phyloP scores from a whole-genome alignment of 78 protist species.

The Speleostelium caveatum region DNA sequence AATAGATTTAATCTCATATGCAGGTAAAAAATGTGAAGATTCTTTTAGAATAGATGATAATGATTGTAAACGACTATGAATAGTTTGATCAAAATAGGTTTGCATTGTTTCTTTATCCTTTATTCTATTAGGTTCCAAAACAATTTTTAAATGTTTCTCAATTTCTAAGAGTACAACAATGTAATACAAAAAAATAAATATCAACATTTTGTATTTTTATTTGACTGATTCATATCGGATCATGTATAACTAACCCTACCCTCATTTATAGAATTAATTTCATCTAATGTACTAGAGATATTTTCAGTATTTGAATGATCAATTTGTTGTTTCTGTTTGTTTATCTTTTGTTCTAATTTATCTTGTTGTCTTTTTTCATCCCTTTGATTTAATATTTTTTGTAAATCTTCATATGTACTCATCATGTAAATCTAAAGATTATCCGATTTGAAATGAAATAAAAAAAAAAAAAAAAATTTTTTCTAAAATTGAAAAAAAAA shows the following conservation, averaged over 20 bases:
- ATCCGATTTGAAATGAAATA: neutral
- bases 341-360: constrained; percentile 14
- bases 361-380: constrained; percentile 24
- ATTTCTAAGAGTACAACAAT: too few species aligned
- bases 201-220: neutral
- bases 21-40: constrained; percentile 24
- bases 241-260: neutral
- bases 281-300: neutral
- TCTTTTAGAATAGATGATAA: neutral
- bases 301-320: constrained; percentile 18
- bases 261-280: neutral
- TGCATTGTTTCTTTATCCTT: neutral
- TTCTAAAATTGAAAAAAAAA: too few species aligned
- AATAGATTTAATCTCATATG: constrained; percentile 18
- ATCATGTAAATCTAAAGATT: too few species aligned
- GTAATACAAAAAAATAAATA: too few species aligned
- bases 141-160: neutral
- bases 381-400: constrained; percentile 13
- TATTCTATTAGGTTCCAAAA: neutral
- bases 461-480: too few species aligned
- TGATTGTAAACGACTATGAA: neutral
- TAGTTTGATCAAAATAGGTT: neutral
- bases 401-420: neutral
- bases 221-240: neutral
- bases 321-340: constrained; percentile 8